Base-by-base conservation (phyloP, 2,329 filamentous ascomycete genomes). In the Esteya vermicola region DNA sequence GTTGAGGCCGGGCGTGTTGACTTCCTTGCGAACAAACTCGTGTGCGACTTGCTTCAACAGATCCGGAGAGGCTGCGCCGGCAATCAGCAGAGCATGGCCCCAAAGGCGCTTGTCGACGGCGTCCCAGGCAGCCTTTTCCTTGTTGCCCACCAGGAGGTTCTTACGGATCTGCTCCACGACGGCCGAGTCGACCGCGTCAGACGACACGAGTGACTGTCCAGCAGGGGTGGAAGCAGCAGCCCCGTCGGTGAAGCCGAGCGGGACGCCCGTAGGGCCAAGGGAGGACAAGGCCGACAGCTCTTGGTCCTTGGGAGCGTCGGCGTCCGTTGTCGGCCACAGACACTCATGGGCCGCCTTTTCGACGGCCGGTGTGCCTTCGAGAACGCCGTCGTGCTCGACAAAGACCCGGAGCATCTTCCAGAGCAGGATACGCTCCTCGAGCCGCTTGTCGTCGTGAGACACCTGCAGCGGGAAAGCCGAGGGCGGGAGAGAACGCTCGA, bases 21-120 rank as follows among this genome's bases (percentile, higher is more conserved):
- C 85, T 57, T 98, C 91, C 52, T 93, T 88, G 49, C 86, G 81
- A 16, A 98, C 81, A 52, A 98, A 98, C 52, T 98, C 91, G 52
- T 93, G 86, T 1, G 86, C 77, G 21, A 98, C 88, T 54, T 93
- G 84, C 56, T 86, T 93, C 72, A 93, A 96, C 3, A 93, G 67
- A 19, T 85, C 82, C 36, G 83, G 67, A 2, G 85, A 91, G 60
- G 93, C 57, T 0, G 76, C 78, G 45, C 76, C 72, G 2, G 91
- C 81, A 27, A 98, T 80, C 18, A 98, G 68, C 71, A 98, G 82
- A 4, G 91, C 93, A 57, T 98, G 93, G 3, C 85, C 91, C 93
- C 93, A 98, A 3, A 98, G 65, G 36, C 88, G 77, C 57, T 88
- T 86, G 57, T 98, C 91, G 25, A 86, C 89, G 5, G 91, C 88